A percentile compares a stretch with the other conserved stretches of the same genome.
These are phyloP conservation scores for Globisporangium alternatum DNA, from an alignment of 352 stramenopile species.

Conservation along the genomic window DNA sequence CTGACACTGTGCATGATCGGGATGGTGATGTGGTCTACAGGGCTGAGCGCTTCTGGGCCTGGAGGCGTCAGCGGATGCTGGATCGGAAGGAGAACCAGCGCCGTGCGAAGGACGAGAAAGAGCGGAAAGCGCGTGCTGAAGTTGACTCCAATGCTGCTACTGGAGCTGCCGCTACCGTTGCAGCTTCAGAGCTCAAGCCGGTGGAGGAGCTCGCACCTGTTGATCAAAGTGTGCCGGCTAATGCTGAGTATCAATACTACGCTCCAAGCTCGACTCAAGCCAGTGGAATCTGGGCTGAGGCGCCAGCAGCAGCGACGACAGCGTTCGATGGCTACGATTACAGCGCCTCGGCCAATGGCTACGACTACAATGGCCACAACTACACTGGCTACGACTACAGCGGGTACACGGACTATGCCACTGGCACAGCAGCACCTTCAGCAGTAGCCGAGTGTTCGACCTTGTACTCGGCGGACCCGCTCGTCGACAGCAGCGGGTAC, in stretches of 20 bases:
- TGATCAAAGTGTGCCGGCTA: neutral
- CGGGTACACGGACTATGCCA: conserved; percentile 5
- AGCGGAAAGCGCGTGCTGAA: conserved; percentile 8
- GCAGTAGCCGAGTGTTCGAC: neutral
- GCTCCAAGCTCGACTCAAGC: neutral
- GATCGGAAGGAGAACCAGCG: conserved; percentile 23
- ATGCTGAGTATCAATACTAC: neutral
- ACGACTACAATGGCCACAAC: conserved; percentile 19
- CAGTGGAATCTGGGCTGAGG: neutral
- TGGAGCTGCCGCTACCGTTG: no score
- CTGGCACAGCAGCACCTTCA: neutral
- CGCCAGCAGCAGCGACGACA: conserved; percentile 13
- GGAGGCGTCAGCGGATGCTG: conserved; percentile 34
- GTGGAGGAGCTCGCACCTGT: neutral
- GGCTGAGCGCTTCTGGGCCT: conserved; percentile 48
- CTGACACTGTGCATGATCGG: neutral
- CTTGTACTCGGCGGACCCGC: neutral
- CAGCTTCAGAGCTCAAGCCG: neutral
- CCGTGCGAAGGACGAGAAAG: conserved; percentile 18
- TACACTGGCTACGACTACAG: conserved; percentile 22
- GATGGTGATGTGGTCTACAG: conserved; percentile 17
- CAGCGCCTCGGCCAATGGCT: conserved; percentile 17
- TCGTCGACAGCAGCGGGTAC: conserved; percentile 30
- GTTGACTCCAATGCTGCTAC: neutral
- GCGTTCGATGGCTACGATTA: conserved; percentile 22